phyloP scores from a whole-genome alignment of 2,329 filamentous ascomycete genomes.

The Dactylellina cionopaga region DNA sequence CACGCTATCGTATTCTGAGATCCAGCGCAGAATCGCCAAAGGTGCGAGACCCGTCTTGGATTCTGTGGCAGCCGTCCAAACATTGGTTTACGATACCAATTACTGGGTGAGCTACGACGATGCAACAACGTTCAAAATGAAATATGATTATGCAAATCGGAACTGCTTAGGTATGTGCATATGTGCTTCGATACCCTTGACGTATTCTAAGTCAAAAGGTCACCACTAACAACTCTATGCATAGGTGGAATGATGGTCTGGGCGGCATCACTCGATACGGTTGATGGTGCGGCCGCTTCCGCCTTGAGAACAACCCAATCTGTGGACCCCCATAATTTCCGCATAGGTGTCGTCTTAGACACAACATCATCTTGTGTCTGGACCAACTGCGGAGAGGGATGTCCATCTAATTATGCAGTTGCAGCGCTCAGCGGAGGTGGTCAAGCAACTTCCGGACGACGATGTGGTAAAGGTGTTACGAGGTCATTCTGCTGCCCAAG shows the following conservation, averaged over 20 bases:
- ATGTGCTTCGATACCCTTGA: background rate
- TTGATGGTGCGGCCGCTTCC: background rate
- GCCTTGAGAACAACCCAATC: conserved; percentile 37
- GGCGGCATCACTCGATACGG: conserved; percentile 2
- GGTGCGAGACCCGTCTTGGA: conserved; percentile 56
- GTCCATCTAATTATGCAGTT: background rate
- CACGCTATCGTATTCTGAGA: conserved; percentile 8
- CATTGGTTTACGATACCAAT: conserved; percentile 59
- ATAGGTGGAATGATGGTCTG: conserved; percentile 16
- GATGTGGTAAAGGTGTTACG: background rate
- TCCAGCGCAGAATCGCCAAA: conserved; percentile 39
- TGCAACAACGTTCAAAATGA: conserved; percentile 59
- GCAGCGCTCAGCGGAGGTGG: conserved; percentile 3
- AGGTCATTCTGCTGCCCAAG: conserved; percentile 12
- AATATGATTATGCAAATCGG: conserved; percentile 59
- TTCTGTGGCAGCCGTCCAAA: conserved; percentile 58
- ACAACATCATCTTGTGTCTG: conserved; percentile 6
- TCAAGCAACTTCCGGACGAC: background rate
- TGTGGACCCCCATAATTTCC: background rate
- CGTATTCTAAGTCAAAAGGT: background rate
- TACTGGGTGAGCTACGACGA: conserved; percentile 64
- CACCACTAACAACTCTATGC: background rate
- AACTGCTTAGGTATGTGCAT: conserved; percentile 55
- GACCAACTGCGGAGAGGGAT: background rate
- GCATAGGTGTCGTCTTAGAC: background rate